A percentile compares a stretch with the other conserved stretches of the same genome.
Conservation (phyloP, 2,329 filamentous ascomycete species). For the Aspergillus luchuensis region DNA sequence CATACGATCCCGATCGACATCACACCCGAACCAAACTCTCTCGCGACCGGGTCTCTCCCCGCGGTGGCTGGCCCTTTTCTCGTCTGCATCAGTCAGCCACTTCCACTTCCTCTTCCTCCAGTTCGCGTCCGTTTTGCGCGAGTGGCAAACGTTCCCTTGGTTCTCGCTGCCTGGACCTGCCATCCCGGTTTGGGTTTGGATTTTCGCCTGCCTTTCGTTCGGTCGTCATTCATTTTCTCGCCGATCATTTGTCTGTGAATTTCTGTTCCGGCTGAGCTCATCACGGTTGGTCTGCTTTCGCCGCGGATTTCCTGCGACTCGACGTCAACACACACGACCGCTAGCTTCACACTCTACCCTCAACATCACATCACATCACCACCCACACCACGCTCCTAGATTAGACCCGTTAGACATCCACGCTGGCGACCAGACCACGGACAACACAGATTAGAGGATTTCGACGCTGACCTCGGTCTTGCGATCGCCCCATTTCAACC, state of each 20-base stretch:
- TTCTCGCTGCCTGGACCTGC: conserved; percentile 25
- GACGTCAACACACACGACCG: not conserved
- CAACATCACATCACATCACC: not conserved
- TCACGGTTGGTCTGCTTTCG: not conserved
- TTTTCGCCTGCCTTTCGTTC: conserved; percentile 11
- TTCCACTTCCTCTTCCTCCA: conserved; percentile 3
- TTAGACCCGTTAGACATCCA: not conserved
- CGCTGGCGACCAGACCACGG: not conserved
- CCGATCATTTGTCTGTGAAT: conserved; percentile 1
- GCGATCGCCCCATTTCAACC: conserved; percentile 3
- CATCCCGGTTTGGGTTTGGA: conserved; percentile 16
- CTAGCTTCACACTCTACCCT: no score
- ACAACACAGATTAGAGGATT: not conserved
- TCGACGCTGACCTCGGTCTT: conserved; percentile 7
- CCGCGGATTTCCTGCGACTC: conserved; percentile 3
- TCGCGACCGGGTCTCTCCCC: conserved; percentile 13
- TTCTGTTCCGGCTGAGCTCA: conserved; percentile 2
- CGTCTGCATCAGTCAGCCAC: conserved; percentile 18
- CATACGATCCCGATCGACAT: not conserved
- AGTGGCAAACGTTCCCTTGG: conserved; percentile 39
- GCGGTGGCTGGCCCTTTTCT: conserved; percentile 22
- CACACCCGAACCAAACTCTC: conserved; percentile 1
- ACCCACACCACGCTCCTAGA: not conserved
- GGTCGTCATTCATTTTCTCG: conserved; percentile 3
- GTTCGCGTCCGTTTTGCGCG: conserved; percentile 27